Evolutionary conservation across 208 protist genomes (phyloP).

Genomic region (Trypanosomatidae sp.): DNA sequence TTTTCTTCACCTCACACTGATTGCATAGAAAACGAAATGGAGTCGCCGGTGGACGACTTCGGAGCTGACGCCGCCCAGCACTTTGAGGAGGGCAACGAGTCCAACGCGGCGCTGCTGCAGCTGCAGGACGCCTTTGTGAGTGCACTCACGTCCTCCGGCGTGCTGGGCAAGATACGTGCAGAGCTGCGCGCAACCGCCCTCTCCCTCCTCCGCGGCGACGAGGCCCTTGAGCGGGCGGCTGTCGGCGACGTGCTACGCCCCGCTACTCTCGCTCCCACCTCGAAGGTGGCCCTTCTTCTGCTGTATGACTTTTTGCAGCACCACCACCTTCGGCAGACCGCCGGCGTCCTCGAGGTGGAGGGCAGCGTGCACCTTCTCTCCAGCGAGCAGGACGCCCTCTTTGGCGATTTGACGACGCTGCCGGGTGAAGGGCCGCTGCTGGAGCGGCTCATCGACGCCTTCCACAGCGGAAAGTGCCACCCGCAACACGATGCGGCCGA

Average conservation of each 20-base stretch:
- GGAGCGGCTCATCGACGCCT: conserved; percentile 32
- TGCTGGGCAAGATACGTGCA: conserved; percentile 72
- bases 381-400: conserved; percentile 33
- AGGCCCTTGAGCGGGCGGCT: conserved; percentile 37
- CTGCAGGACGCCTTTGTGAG: conserved; percentile 71
- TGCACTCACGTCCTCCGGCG: conserved; percentile 53
- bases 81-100: conserved; percentile 59
- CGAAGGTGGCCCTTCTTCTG: conserved; percentile 57
- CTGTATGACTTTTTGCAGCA: conserved; percentile 69
- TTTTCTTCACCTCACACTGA: too few species aligned
- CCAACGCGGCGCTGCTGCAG: conserved; percentile 63
- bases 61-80: conserved; percentile 6
- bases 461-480: too few species aligned
- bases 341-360: conserved; percentile 72
- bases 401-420: conserved; percentile 42
- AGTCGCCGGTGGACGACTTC: conserved; percentile 15
- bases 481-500: too few species aligned
- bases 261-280: conserved; percentile 12
- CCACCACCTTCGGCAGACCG: conserved; percentile 48
- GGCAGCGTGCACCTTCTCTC: conserved; percentile 31
- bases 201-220: conserved; percentile 63
- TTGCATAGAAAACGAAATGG: neutral
- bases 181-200: conserved; percentile 71
- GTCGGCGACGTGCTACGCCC: conserved; percentile 34
- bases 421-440: conserved; percentile 39